Base-by-base conservation (phyloP, 2,329 filamentous ascomycete genomes). In the Diaporthe destruens region DNA sequence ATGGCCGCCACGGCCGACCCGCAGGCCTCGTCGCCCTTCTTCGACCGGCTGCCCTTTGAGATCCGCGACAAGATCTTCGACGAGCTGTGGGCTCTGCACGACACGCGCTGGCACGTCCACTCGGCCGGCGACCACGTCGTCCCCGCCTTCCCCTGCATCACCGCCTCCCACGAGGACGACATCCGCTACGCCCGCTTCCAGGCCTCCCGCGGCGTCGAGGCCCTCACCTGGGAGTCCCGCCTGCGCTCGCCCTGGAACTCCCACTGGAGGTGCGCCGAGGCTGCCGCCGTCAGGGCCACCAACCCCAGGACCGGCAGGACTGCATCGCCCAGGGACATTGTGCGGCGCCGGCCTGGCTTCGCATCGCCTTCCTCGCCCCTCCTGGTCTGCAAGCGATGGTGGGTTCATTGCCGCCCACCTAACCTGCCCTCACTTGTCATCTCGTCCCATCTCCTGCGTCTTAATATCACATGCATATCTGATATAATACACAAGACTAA, bases 11-110 rank as follows among this genome's bases (percentile, higher is more conserved):
- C 87, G 79, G 83, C 85, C 69, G 82, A 87, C 69, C 83, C 80
- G 77, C 87, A 89, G 81, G 82, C 82, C 44, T 84, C 59, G 1
- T 80, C 79, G 20, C 73, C 66, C 18, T 78, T 81, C 57, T 81
- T 81, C 71, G 51, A 74, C 3, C 49, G 68, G 11, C 77, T 81
- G 20, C 79, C 79, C 12, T 68, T 69, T 54, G 80, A 81, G 72
- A 76, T 81, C 59, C 79, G 80, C n/a, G 72, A 77, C 29, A 75
- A 80, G 73, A 78, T 81, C 44, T 81, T 80, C 71, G 32, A 74
- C 36, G 77, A 80, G 54, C 71, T 77, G 44, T 80, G 78, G 77
- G 72, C 75, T 5, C 51, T 76, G 18, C 67, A 72, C 56, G 69
- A 74, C n/a, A 59, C 71, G 23, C 72, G 74, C 2, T 77, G 76